Conservation (phyloP, 192 early-diverging fungal genomes). For the Linnemannia schmuckeri region DNA sequence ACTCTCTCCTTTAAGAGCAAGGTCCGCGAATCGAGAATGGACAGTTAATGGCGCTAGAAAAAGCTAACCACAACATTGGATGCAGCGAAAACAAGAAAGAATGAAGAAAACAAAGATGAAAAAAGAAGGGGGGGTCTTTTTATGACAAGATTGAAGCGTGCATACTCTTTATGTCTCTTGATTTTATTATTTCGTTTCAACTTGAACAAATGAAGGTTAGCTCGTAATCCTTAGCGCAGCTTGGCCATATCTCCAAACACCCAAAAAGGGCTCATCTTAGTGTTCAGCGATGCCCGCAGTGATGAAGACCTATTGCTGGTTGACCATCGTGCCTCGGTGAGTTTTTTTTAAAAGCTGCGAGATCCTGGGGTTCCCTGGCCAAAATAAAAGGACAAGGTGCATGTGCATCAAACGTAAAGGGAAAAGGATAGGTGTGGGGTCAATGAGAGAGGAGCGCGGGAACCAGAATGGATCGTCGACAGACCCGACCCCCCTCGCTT, state of each 20-base stretch:
- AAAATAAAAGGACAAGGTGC: neutral
- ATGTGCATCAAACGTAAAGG: too few relatives aligned
- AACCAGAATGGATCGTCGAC: neutral
- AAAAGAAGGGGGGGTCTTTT: neutral
- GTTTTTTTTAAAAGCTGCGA: neutral
- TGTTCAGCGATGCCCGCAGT: neutral
- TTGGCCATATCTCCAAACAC: neutral
- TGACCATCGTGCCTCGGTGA: neutral
- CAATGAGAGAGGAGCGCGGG: neutral
- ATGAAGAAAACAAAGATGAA: neutral
- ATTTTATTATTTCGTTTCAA: neutral
- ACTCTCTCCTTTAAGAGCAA: neutral
- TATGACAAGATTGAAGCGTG: neutral
- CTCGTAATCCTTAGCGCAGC: neutral
- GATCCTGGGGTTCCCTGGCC: neutral
- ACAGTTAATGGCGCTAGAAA: slow-evolving; percentile 1
- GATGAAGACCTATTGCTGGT: neutral
- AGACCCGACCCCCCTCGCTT: neutral
- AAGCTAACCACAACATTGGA: neutral
- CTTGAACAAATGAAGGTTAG: neutral
- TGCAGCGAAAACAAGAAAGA: neutral
- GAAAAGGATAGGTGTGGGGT: neutral
- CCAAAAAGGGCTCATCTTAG: neutral
- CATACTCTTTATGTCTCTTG: neutral
- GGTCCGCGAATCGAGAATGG: neutral